phyloP scores from a whole-genome alignment of 192 early-diverging fungal genomes.

The Coemansia sp. region DNA sequence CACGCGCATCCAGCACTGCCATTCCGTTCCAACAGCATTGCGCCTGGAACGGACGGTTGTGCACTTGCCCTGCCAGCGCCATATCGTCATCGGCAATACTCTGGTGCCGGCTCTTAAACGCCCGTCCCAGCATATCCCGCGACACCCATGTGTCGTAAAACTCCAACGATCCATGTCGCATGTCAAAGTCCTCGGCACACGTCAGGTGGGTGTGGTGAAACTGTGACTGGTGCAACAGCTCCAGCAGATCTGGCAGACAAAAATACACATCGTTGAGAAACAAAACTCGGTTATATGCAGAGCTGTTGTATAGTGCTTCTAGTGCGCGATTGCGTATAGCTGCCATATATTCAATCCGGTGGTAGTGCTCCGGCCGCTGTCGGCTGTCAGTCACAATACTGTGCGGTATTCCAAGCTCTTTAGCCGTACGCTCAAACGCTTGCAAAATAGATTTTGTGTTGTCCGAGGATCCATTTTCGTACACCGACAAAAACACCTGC shows the following conservation, averaged over 20 bases:
- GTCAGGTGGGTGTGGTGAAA: slow-evolving; percentile 49
- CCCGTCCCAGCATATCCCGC: slow-evolving; percentile 48
- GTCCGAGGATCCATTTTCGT: slow-evolving; percentile 53
- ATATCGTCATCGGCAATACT: slow-evolving; percentile 39
- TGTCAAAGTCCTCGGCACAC: slow-evolving; percentile 55
- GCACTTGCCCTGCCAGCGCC: slow-evolving; percentile 20
- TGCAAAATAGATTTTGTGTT: slow-evolving; percentile 38
- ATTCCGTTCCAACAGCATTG: slow-evolving; percentile 59
- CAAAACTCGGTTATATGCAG: slow-evolving; percentile 28
- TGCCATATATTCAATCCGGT: slow-evolving; percentile 56
- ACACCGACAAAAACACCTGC: slow-evolving; percentile 47
- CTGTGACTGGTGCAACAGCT: slow-evolving; percentile 50
- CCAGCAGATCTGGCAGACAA: slow-evolving; percentile 53
- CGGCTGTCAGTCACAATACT: slow-evolving; percentile 14
- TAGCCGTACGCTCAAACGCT: slow-evolving; percentile 14
- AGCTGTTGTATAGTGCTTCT: slow-evolving; percentile 29
- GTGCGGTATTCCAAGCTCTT: slow-evolving; percentile 28
- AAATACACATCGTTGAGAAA: slow-evolving; percentile 54
- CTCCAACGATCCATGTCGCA: slow-evolving; percentile 22
- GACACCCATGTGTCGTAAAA: slow-evolving; percentile 58
- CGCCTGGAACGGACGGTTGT: slow-evolving; percentile 46
- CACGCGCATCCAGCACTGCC: slow-evolving; percentile 39
- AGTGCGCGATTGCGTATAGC: slow-evolving; percentile 49
- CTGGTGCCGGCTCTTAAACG: slow-evolving; percentile 33
- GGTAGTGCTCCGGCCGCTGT: slow-evolving; percentile 6